phyloP scores from a whole-genome alignment of 1,284 basidiomycete species.

The Ustilago hordei region DNA sequence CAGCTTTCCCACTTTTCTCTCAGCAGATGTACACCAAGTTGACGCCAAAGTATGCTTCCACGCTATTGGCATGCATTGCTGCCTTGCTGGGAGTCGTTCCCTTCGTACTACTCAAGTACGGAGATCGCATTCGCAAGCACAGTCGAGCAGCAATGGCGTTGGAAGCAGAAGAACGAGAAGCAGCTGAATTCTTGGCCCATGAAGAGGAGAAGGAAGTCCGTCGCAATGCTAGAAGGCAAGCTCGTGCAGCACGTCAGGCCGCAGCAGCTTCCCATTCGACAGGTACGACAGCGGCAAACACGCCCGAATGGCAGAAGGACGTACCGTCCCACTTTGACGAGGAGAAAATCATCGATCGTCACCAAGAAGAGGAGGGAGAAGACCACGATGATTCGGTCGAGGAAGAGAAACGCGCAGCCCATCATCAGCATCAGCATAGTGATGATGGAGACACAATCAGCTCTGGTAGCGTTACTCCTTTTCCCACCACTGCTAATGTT shows the following conservation, averaged over 20 bases:
- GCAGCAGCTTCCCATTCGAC: not conserved
- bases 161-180: conserved; percentile 47
- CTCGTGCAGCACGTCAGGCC: conserved; percentile 15
- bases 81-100: conserved; percentile 58
- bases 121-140: conserved; percentile 53
- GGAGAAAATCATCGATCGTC: conserved; percentile 28
- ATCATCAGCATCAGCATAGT: not conserved
- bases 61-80: conserved; percentile 60
- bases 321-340: conserved; percentile 13
- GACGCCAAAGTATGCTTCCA: conserved; percentile 60
- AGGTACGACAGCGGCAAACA: not conserved
- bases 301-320: not conserved
- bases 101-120: conserved; percentile 61
- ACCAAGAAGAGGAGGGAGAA: not conserved
- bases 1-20: conserved; percentile 51
- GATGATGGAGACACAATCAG: conserved; percentile 18
- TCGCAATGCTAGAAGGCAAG: conserved; percentile 25
- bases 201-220: conserved; percentile 34
- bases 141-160: conserved; percentile 52
- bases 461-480: conserved; percentile 27
- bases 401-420: conserved; percentile 1
- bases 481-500: not conserved
- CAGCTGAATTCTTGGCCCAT: conserved; percentile 21
- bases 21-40: conserved; percentile 56
- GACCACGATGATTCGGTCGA: conserved; percentile 6